phyloP scores from a whole-genome alignment of 2,329 filamentous ascomycete species.

The Epichloe sibirici region DNA sequence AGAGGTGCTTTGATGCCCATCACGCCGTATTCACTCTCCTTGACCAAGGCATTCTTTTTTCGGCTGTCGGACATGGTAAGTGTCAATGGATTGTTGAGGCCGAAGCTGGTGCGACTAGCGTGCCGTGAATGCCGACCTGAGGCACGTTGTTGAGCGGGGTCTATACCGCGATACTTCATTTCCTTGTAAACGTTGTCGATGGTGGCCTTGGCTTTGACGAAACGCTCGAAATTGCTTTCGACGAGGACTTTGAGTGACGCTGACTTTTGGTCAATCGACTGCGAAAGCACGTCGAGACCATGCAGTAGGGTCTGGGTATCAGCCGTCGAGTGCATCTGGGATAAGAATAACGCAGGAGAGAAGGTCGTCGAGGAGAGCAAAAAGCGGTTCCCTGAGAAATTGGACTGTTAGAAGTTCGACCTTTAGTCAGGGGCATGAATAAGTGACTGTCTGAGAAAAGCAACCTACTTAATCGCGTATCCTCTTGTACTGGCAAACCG shows the following conservation, averaged over 20 bases:
- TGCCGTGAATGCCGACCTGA: constrained; percentile 48
- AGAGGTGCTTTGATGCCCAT: constrained; percentile 79
- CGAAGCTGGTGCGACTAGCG: constrained; percentile 52
- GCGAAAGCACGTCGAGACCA: constrained; percentile 75
- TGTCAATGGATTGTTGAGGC: constrained; percentile 25
- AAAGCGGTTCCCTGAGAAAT: constrained; percentile 65
- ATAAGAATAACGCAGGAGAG: constrained; percentile 81
- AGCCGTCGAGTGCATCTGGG: constrained; percentile 77
- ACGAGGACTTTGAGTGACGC: constrained; percentile 92
- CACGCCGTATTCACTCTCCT: constrained; percentile 86
- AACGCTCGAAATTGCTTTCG: constrained; percentile 96
- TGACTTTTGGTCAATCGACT: constrained; percentile 94
- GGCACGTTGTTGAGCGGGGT: constrained; percentile 33
- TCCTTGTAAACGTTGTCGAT: constrained; percentile 98
- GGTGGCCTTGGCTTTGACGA: constrained; percentile 92
- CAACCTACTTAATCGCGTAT: constrained; percentile 57
- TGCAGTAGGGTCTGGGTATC: constrained; percentile 70
- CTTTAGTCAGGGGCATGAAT: neutral
- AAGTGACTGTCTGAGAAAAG: constrained; percentile 11
- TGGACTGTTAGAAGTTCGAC: constrained; percentile 8
- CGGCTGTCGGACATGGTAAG: constrained; percentile 39
- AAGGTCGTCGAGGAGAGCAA: constrained; percentile 92
- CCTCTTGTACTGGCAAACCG: constrained; percentile 74
- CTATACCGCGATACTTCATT: constrained; percentile 66
- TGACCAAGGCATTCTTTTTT: constrained; percentile 88